Evolutionary conservation across 768 basidiomycete genomes (phyloP), one percentile per base, ranked within the genome.

Genomic region (Cyclocybe aegerita): DNA sequence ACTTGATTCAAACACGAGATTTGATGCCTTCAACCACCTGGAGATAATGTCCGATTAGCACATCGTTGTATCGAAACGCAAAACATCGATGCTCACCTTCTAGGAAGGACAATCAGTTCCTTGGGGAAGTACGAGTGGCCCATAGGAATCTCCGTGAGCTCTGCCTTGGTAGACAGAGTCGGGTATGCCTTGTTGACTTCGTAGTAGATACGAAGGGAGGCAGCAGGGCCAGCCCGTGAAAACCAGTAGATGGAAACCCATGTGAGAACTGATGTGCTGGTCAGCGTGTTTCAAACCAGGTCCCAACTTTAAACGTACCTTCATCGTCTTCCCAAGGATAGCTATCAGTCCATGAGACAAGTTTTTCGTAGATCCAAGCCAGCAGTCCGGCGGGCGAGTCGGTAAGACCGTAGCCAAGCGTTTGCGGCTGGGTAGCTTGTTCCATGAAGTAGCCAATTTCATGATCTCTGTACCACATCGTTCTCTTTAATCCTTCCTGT

Each of bases 201-300:
- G 57, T 77, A 84, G 61, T 85, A 86, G 14, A 83, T 83, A 9
- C 82, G 70, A 7, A 78, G 15, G 0, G 83, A 77, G 0, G 83
- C 80, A 2, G 81, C 72, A 5, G 85, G 82, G 0, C 82, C 82
- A 0, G 76, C 70, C 8, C 74, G 72, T 6, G 82, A 83, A 66
- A 83, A 82, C 71, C 73, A 78, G 57, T 78, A 82, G 9, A 82
- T 69, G 2, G 80, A 82, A 15, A 82, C 63, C 82, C 82, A 84
- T 0, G 78, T 81, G 14, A 84, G 55, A 4, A 82, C 81, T 83
- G 48, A 23, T 12, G 7, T 9, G 10, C 17, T 5, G 23, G 23
- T 23, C 23, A 34, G 31, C 15, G 9, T 16, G 10, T 1, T 3
- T 17, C 23, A 10, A 46, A 34, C 7, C 46, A 1, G 16, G 46